Base-by-base conservation (phyloP, 106 monocot species). In the Allium cepa region DNA sequence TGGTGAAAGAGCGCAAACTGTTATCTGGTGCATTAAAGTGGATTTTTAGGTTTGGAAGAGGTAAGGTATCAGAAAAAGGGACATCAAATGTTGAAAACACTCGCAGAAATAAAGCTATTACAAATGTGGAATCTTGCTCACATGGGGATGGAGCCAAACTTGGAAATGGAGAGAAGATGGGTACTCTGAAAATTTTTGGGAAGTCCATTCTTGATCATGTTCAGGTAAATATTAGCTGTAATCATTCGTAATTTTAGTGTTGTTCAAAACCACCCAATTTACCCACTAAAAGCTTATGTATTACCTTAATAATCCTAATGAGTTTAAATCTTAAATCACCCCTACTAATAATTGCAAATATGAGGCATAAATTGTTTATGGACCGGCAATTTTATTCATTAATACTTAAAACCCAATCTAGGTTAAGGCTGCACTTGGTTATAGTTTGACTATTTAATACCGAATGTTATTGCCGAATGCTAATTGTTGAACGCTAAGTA, bases 131-230 rank as follows among this genome's bases (percentile, higher is more conserved):
- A n/a, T 57, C 9, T 22, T 56, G 69, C 67, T 74, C 71, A 50
- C 64, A 50, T 64, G 72, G 62, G 59, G 67, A 62, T 64, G 56
- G 59, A 56, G 55, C 50, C 11, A 80, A 52, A 65, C 28, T 53
- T 12, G 78, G 70, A 64, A 69, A 17, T 26, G 75, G 56, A 16
- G 84, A 87, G 46, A 80, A 80, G 53, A 81, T 70, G 63, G 72
- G 74, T 26, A 75, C 76, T 56, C 62, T 85, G 55, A 89, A 72
- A 61, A 82, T 73, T 75, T 63, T 89, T 14, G 77, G 82, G 2
- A 79, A 82, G 66, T 77, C 79, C 57, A 89, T 89, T 79, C 79
- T 85, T 69, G 85, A 89, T 17, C 85, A 85, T 68, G 82, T 89
- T 70, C 88, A 89, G 85, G 88, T 89, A 75, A 0, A 77, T 9